phyloP scores from a whole-genome alignment of 1,139 yeast genomes.

The Pichia sp. region DNA sequence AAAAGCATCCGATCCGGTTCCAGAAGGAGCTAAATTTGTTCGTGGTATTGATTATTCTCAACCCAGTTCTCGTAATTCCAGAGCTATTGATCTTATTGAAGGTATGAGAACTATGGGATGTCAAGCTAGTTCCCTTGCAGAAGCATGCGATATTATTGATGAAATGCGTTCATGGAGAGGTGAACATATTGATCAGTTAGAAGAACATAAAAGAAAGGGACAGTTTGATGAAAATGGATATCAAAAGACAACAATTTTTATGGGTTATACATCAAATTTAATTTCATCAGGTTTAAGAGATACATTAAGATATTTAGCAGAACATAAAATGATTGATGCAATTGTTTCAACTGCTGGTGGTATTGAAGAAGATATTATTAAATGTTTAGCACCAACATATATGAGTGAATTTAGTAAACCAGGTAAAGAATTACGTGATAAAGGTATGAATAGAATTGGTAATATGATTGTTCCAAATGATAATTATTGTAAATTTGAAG shows the following conservation, averaged over 20 bases:
- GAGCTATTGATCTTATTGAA: constrained; percentile 68
- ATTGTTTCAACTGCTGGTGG: constrained; percentile 97
- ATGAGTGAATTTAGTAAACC: constrained; percentile 83
- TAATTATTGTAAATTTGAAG: constrained; percentile 94
- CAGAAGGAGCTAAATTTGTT: constrained; percentile 70
- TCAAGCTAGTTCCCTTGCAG: constrained; percentile 81
- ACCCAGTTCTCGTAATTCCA: constrained; percentile 56
- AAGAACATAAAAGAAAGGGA: constrained; percentile 66
- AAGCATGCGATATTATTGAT: constrained; percentile 86
- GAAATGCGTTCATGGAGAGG: constrained; percentile 95
- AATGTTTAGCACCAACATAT: constrained; percentile 92
- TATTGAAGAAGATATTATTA: constrained; percentile 92
- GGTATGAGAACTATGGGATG: constrained; percentile 97
- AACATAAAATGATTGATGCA: constrained; percentile 90
- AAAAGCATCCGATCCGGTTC: constrained; percentile 79
- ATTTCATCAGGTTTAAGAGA: constrained; percentile 93
- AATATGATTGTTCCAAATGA: constrained; percentile 95
- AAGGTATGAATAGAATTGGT: constrained; percentile 97
- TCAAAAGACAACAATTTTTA: constrained; percentile 82
- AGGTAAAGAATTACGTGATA: constrained; percentile 78
- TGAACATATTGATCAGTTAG: constrained; percentile 53
- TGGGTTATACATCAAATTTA: constrained; percentile 96
- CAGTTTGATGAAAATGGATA: constrained; percentile 74
- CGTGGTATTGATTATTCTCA: constrained; percentile 84
- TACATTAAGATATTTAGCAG: constrained; percentile 80